Base-by-base conservation (phyloP, 495 filamentous ascomycete species). In the Aspergillus asperescens region DNA sequence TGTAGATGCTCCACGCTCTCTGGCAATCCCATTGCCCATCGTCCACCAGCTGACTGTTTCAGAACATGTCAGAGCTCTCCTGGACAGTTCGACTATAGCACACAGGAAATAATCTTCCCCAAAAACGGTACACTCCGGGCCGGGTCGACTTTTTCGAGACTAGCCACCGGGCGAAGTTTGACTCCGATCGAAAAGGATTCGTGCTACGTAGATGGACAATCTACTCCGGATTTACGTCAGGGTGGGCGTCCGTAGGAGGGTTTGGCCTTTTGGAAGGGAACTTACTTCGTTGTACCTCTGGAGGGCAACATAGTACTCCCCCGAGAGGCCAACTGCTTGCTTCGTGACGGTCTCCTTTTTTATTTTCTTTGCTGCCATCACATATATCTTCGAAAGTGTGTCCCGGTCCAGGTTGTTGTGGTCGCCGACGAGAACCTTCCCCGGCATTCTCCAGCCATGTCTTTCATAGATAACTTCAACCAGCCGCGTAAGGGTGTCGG, bases 401-500 rank as follows among this genome's bases (percentile, higher is more conserved):
- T 68, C 62, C 6, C 62, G 58, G 5, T 63, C 55, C 0, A 58
- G 28, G 20, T 31, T 38, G 4, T 48, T 40, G 8, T 27, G 47
- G 18, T 62, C 48, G 7, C 57, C 52, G 6, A 68, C 51, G 16
- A 46, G 46, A n/a, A 66, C 24, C 10, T 58, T 60, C 10, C 44
- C 48, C 0, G 62, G 60, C 27, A 70, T 27, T 48, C 59, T 64
- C 46, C 55, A 58, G 9, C 49, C 34, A 34, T 69, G 62, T 7
- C 41, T 52, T 20, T 60, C 54, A 53, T 66, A 60, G 29, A 66
- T 59, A n/a, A 68, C 60, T 31, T 71, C 69, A 39, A 74, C 62
- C 7, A 74, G 60, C 19, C 69, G 68, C 4, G 71, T 74, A 18
- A 74, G 59, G 18, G 60, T 59, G 48, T 74, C 65, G 12, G 69